Percentiles rank a stretch among this genome's conserved stretches.
Evolutionary conservation across 208 protist species (phyloP).

Genomic region (Leishmania major): DNA sequence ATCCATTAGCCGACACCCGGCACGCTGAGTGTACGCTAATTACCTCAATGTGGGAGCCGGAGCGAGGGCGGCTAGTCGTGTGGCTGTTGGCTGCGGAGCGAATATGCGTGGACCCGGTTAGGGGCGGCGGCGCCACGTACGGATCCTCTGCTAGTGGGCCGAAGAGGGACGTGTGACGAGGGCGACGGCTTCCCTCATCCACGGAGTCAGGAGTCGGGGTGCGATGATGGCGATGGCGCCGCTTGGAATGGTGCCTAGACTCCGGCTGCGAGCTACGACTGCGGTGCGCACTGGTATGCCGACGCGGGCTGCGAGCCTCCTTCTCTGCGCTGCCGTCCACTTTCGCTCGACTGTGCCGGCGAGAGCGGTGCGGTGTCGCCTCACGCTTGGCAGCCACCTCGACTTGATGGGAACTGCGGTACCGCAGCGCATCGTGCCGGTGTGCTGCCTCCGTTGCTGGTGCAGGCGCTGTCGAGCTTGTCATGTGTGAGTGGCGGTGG

Average conservation of each 20-base stretch:
- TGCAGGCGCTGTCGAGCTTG: not conserved
- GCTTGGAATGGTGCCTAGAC: constrained; percentile 21
- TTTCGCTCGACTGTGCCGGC: constrained; percentile 9
- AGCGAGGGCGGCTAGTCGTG: constrained; percentile 17
- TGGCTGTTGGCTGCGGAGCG: constrained; percentile 9
- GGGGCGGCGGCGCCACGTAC: not conserved
- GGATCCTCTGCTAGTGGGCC: constrained; percentile 17
- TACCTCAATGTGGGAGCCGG: constrained; percentile 48
- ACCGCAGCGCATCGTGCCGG: constrained; percentile 30
- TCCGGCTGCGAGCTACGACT: constrained; percentile 16
- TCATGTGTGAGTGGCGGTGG: constrained; percentile 11
- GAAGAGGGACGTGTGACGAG: constrained; percentile 11
- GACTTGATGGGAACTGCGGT: constrained; percentile 18
- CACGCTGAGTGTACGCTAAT: constrained; percentile 38
- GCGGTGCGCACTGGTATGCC: constrained; percentile 20
- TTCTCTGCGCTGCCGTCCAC: constrained; percentile 5
- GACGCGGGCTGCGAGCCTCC: constrained; percentile 7
- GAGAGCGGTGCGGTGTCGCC: constrained; percentile 11
- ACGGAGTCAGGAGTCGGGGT: constrained; percentile 3
- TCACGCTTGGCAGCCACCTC: constrained; percentile 1
- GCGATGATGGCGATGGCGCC: constrained; percentile 13
- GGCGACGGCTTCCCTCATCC: constrained; percentile 10
- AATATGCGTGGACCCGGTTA: constrained; percentile 21
- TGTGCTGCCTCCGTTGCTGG: constrained; percentile 13
- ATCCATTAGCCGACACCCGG: constrained; percentile 15